Base-by-base conservation (phyloP, 345 rosid species). In the Boechera stricta region DNA sequence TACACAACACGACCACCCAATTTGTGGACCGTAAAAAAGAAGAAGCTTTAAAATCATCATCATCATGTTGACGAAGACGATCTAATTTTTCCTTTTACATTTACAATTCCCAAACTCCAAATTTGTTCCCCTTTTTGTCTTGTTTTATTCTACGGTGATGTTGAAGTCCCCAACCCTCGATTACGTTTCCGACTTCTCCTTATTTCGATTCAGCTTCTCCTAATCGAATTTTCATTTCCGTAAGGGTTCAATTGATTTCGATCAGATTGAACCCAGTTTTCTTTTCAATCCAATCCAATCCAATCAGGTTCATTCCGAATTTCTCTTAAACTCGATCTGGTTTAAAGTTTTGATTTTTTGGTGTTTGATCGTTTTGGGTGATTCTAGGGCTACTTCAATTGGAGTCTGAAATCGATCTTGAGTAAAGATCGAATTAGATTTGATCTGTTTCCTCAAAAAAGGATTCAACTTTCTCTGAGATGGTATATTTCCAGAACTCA, bases 401-500 rank as follows among this genome's bases (percentile, higher is more conserved):
- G 33, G 45, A 69, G 41, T 45, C 62, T 35, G 38, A 26, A 71
- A 72, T 13, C 56, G 57, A 11, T 42, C 47, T 39, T 10, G 44
- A 42, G 2, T 3, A 42, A 12, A 15, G 51, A 56, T 72, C 54
- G n/a, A 12, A 42, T 44, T 44, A 44, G 48, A 44, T 21, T 51
- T 52, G 56, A 32, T 57, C 24, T 60, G 64, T 35, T 55, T 36
- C 47, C 47, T 60, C 48, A 10, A 59, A 59, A 21, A 13, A 24
- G 65, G 68, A 39, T 60, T 75, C 12, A 56, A 35, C 26, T 51
- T 72, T 69, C 72, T 65, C 53, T 89, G 94, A 89, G 79, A 94
- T 94, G 96, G 90, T 91, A 86, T 73, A 82, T 93, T 58, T 83
- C 81, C 91, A 81, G 73, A 89, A 80, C 88, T 88, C 97, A 64